Percentiles rank a stretch among this genome's conserved stretches.
These are phyloP conservation scores for Coriolopsis trogii DNA, from an alignment of 1,284 basidiomycete genomes.

Conservation along the genomic window DNA sequence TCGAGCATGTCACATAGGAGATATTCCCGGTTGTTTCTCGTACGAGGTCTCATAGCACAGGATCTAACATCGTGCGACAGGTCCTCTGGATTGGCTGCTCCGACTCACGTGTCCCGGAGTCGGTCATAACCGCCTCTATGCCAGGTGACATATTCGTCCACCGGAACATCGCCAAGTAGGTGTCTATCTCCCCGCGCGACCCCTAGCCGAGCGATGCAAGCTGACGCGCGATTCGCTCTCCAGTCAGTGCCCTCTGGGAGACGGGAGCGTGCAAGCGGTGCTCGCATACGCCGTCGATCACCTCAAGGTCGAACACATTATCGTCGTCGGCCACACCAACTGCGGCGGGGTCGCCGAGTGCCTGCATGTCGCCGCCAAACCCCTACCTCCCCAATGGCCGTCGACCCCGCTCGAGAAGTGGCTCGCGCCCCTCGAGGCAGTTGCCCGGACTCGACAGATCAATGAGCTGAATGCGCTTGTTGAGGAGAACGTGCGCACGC, in stretches of 20 bases:
- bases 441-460: slow-evolving; percentile 49
- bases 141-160: slow-evolving; percentile 74
- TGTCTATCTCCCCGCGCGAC: slow-evolving; percentile 28
- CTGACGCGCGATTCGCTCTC: background rate
- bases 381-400: slow-evolving; percentile 37
- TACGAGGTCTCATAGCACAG: too few relatives aligned
- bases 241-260: slow-evolving; percentile 80
- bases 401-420: slow-evolving; percentile 63
- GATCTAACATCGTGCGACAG: too few relatives aligned
- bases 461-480: slow-evolving; percentile 51
- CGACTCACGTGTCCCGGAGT: slow-evolving; percentile 66
- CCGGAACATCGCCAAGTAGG: slow-evolving; percentile 63
- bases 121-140: slow-evolving; percentile 49
- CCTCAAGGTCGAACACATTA: slow-evolving; percentile 82
- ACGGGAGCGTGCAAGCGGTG: slow-evolving; percentile 78
- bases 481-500: slow-evolving; percentile 75
- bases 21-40: too few relatives aligned
- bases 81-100: slow-evolving; percentile 76
- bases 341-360: slow-evolving; percentile 81
- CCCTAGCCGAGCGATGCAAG: background rate
- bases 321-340: slow-evolving; percentile 80
- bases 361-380: slow-evolving; percentile 41
- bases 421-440: slow-evolving; percentile 69
- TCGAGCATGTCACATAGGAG: too few relatives aligned
- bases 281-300: slow-evolving; percentile 80